Evolutionary conservation across 2,329 filamentous ascomycete species (phyloP).

Genomic region (Aspergillus sp.): DNA sequence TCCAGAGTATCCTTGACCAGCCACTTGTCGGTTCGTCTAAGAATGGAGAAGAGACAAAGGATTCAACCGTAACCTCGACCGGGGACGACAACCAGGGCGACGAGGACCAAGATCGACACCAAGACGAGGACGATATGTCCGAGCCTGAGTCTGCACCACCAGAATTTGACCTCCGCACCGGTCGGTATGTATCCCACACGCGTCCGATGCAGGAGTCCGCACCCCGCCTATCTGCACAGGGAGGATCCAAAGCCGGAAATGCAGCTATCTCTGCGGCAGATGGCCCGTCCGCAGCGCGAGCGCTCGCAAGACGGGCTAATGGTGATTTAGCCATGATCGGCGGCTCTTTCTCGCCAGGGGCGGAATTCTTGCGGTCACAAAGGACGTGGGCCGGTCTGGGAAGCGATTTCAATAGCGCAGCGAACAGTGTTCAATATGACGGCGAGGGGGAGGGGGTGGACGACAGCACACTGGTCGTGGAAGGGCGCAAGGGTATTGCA

Average conservation of each 20-base stretch:
- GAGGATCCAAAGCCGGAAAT: conserved; percentile 16
- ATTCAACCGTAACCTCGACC: conserved; percentile 19
- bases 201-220: conserved; percentile 44
- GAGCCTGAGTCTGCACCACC: conserved; percentile 70
- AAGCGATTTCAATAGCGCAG: conserved; percentile 65
- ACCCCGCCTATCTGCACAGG: conserved; percentile 26
- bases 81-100: too few species aligned
- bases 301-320: conserved; percentile 64
- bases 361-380: conserved; percentile 78
- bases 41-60: conserved; percentile 26
- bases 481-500: conserved; percentile 84
- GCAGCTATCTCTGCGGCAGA: conserved; percentile 18
- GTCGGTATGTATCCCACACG: conserved; percentile 76
- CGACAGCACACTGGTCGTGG: conserved; percentile 68
- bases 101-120: not conserved
- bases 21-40: conserved; percentile 9
- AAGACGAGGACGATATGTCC: conserved; percentile 62
- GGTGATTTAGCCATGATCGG: conserved; percentile 79
- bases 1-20: conserved; percentile 63
- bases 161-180: conserved; percentile 89
- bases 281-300: conserved; percentile 35
- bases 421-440: conserved; percentile 53
- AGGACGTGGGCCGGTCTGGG: conserved; percentile 91
- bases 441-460: conserved; percentile 43
- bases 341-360: conserved; percentile 84